Base-by-base conservation (phyloP, 768 basidiomycete species). In the Guyanaporus albipodus region DNA sequence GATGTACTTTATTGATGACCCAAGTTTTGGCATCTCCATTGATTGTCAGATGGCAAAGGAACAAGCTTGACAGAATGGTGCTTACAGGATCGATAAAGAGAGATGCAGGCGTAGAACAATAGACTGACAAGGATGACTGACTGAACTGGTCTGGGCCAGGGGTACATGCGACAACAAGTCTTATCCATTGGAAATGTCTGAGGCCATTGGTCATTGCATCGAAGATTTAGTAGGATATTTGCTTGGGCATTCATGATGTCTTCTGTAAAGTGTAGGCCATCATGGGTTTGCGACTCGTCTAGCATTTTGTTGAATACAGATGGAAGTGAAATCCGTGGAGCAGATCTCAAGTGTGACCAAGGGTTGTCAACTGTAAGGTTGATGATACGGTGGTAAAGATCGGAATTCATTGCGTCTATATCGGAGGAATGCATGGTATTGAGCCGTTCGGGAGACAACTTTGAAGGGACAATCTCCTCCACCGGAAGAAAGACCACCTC, bases 381-480 rank as follows among this genome's bases (percentile, higher is more conserved):
- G 66, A 57, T 37, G 71, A 89, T 76, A 42, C 87, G 80, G 59
- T 89, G 86, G 49, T 72, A 73, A 41, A 93, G 73, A 62, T 89
- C 85, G 3, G 86, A 83, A 64, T 96, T 95, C 91, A 96, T 93
- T 32, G 86, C 87, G 56, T 91, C 85, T 45, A 94, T 84, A 58
- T 93, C 89, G 12, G 84, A 77, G 21, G 80, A 73, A 46, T 78
- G 78, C 73, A 96, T 87, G 9, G 82, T 84, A 22, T 70, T 58
- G 6, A 80, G 78, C 44, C 90, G 77, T 23, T 82, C 80, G 3
- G 70, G 63, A 0, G 80, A 76, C 22, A 96, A 68, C 59, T 85
- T 86, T 11, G 77, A 75, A 29, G 76, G 54, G n/a, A 87, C 70
- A 11, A 89, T 72, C 35, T 83, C 76, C 56, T 87, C 80, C 18